Base-by-base conservation (phyloP, 306 rosid species). In the Fagus crenata region DNA sequence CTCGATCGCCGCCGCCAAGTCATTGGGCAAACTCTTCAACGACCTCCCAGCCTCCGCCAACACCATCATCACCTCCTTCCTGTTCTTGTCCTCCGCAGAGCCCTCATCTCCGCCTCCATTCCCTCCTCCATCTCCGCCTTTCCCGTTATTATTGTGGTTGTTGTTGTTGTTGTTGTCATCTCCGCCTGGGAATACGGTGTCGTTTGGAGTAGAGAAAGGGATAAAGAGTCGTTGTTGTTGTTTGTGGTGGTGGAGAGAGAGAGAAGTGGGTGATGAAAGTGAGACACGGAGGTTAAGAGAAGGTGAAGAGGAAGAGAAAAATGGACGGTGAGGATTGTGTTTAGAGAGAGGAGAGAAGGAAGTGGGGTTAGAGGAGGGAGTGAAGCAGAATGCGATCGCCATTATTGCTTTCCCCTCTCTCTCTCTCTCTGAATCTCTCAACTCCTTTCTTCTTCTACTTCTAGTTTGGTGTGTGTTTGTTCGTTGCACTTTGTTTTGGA, bases 1-100 rank as follows among this genome's bases (percentile, higher is more conserved):
- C 83, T 90, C 85, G 67, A 90, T 80, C 68, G 97, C 99, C 28
- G 87, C 85, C 35, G 88, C 93, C 87, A 95, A 63, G 76, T 95
- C 99, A 61, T 77, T 82, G 0, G 99, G 99, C 67, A 95, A 14
- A 70, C 80, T 86, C 76, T 92, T 97, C 82, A 90, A 51, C 15
- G 90, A 58, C 86, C 90, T 82, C 33, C 94, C 92, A 2, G 92
- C 89, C 83, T 89, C 87, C 74, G 85, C 90, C 83, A 92, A 41
- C 71, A 92, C 84, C 81, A 92, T 3, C 4, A 90, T 5, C 32
- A 89, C 99, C 83, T 95, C 93, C 75, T 73, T 49, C 17, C 58
- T 71, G 46, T 78, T 80, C 54, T 81, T 77, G 7, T 80, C 88
- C 1, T 78, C 87, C 1, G 87, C 89, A 73, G 86, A 87, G 1